These are phyloP conservation scores for Bipolaris gigantea DNA, from an alignment of 2,329 filamentous ascomycete species.

Conservation along the genomic window DNA sequence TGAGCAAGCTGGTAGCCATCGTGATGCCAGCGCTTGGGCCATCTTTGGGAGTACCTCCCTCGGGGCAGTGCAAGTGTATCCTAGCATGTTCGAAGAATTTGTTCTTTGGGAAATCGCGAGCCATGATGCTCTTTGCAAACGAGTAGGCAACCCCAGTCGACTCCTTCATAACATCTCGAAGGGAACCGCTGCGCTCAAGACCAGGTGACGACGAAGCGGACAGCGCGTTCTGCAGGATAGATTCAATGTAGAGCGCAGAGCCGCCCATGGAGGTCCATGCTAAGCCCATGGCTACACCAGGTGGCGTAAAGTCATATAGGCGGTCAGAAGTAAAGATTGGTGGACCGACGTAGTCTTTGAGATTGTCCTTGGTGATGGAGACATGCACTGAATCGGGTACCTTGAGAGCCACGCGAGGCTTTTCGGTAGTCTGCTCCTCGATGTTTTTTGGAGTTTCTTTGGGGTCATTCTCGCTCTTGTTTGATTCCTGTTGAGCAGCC, in stretches of 20 bases:
- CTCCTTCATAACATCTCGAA: constrained; percentile 98
- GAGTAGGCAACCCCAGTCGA: constrained; percentile 94
- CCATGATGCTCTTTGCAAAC: constrained; percentile 88
- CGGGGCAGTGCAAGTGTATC: constrained; percentile 93
- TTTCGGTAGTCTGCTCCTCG: constrained; percentile 62
- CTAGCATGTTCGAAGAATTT: constrained; percentile 95
- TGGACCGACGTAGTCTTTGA: constrained; percentile 96
- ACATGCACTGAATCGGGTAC: constrained; percentile 89
- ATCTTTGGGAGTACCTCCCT: constrained; percentile 95
- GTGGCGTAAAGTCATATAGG: constrained; percentile 88
- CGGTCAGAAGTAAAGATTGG: constrained; percentile 95
- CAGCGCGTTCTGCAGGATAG: constrained; percentile 84
- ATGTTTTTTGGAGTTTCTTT: constrained; percentile 64
- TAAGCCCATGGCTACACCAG: constrained; percentile 95
- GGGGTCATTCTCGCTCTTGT: constrained; percentile 65
- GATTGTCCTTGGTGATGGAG: constrained; percentile 80
- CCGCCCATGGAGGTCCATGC: constrained; percentile 98
- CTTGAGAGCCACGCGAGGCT: constrained; percentile 73
- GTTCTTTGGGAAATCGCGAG: constrained; percentile 82
- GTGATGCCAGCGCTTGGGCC: constrained; percentile 81
- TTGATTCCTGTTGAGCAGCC: constrained; percentile 68
- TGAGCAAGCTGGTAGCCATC: constrained; percentile 93
- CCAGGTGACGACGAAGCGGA: constrained; percentile 72
- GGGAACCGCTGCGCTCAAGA: constrained; percentile 89
- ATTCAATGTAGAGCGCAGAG: constrained; percentile 94